A percentile compares a stretch with the other conserved stretches of the same genome.
phyloP scores from a whole-genome alignment of 169 alveolate genomes.

The Babesia ovis region DNA sequence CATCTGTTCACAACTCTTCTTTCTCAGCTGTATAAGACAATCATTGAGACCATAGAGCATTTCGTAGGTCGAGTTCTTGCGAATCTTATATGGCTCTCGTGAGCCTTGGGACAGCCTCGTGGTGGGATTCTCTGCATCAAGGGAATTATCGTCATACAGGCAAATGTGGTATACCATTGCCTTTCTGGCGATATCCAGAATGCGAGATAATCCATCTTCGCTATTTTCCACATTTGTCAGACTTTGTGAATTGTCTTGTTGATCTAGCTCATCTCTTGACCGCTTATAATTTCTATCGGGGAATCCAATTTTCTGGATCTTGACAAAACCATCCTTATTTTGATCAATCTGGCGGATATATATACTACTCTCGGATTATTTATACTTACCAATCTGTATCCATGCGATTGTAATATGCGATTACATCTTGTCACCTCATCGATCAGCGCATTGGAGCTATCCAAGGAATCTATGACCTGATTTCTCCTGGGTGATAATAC shows the following conservation, averaged over 20 bases:
- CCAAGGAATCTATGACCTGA: neutral
- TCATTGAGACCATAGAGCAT: slow-evolving; percentile 48
- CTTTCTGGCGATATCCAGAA: slow-evolving; percentile 8
- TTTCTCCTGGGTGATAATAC: neutral
- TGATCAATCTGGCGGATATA: neutral
- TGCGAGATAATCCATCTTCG: neutral
- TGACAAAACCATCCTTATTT: neutral
- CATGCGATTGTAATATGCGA: slow-evolving; percentile 25
- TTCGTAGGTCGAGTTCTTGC: slow-evolving; percentile 51
- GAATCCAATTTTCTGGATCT: neutral
- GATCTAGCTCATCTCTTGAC: neutral
- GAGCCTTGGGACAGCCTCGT: neutral
- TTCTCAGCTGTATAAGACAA: slow-evolving; percentile 39
- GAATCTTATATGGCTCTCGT: slow-evolving; percentile 8
- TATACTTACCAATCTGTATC: slow-evolving; percentile 20
- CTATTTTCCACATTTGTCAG: neutral
- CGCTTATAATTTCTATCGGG: neutral
- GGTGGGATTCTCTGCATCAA: slow-evolving; percentile 2
- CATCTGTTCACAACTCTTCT: neutral
- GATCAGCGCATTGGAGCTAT: neutral
- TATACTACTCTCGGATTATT: neutral
- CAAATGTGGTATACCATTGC: slow-evolving; percentile 61
- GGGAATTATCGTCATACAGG: slow-evolving; percentile 45
- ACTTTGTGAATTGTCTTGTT: neutral
- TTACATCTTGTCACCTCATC: slow-evolving; percentile 16